These are phyloP conservation scores for Pyrus pyrifolia DNA, from an alignment of 306 rosid species.

Conservation along the genomic window DNA sequence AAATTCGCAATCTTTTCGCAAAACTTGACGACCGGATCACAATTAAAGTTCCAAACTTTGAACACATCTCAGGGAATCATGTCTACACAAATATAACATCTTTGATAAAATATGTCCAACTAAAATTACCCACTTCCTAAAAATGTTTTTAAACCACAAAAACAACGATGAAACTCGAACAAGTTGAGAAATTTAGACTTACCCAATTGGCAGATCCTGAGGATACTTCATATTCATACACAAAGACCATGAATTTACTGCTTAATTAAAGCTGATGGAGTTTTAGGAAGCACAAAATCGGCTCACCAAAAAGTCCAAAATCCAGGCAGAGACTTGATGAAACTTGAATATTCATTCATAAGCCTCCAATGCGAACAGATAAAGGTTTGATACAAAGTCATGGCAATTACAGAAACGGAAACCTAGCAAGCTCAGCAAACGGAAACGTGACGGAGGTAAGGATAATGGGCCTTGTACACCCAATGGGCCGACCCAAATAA, in stretches of 20 bases:
- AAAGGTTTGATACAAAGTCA: too few species aligned
- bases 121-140: not conserved
- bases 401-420: too few species aligned
- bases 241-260: not conserved
- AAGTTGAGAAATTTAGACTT: not conserved
- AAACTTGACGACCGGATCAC: not conserved
- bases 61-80: constrained; percentile 7
- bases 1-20: not conserved
- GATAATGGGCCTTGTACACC: too few species aligned
- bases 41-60: not conserved
- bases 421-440: too few species aligned
- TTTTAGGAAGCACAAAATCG: not conserved
- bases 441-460: too few species aligned
- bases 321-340: not conserved
- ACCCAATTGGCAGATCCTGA: constrained; percentile 10
- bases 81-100: constrained; percentile 8
- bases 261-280: not conserved
- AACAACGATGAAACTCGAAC: not conserved
- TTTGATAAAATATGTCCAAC: not conserved
- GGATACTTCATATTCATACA: not conserved
- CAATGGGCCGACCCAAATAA: too few species aligned
- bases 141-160: not conserved
- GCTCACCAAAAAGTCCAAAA: not conserved
- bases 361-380: too few species aligned
- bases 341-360: too few species aligned